Percentiles rank a stretch among this genome's conserved stretches.
These are phyloP conservation scores for Epichloe hybrida DNA, from an alignment of 2,329 filamentous ascomycete genomes.

Conservation along the genomic window DNA sequence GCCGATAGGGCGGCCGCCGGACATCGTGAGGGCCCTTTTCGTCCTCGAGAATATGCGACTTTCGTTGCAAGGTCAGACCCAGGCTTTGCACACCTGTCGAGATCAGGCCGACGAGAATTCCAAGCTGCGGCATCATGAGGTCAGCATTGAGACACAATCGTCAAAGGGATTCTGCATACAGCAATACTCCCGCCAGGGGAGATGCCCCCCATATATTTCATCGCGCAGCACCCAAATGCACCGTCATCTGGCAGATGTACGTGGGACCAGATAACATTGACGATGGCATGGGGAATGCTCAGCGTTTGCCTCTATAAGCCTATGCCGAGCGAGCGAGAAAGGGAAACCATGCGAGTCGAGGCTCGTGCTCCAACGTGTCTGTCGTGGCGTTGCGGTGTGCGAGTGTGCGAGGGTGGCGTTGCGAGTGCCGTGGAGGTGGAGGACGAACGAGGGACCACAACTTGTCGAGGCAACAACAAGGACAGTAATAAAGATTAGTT, in stretches of 20 bases:
- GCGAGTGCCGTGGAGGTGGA: no score
- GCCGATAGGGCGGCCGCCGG: constrained; percentile 74
- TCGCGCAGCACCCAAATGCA: constrained; percentile 31
- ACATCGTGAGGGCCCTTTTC: constrained; percentile 71
- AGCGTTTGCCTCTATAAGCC: neutral
- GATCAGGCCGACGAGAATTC: constrained; percentile 81
- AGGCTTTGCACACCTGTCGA: constrained; percentile 93
- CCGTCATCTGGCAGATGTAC: constrained; percentile 31
- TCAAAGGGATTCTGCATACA: constrained; percentile 32
- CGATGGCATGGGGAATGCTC: constrained; percentile 3
- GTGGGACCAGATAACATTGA: neutral
- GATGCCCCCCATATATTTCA: constrained; percentile 62
- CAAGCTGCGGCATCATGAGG: constrained; percentile 45
- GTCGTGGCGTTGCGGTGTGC: constrained; percentile 2
- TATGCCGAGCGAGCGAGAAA: neutral
- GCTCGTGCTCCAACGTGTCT: neutral
- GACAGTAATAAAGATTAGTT: neutral
- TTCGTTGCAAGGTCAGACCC: constrained; percentile 88
- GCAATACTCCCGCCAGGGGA: constrained; percentile 68
- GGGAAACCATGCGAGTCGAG: neutral
- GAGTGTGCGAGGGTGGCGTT: neutral
- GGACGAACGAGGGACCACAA: no score
- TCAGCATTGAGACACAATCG: neutral
- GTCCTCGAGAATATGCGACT: constrained; percentile 96
- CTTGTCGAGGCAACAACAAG: no score